Evolutionary conservation across 805 yeast species (phyloP), one percentile per base, ranked within the genome.

Genomic region (Yarrowia keelungensis): DNA sequence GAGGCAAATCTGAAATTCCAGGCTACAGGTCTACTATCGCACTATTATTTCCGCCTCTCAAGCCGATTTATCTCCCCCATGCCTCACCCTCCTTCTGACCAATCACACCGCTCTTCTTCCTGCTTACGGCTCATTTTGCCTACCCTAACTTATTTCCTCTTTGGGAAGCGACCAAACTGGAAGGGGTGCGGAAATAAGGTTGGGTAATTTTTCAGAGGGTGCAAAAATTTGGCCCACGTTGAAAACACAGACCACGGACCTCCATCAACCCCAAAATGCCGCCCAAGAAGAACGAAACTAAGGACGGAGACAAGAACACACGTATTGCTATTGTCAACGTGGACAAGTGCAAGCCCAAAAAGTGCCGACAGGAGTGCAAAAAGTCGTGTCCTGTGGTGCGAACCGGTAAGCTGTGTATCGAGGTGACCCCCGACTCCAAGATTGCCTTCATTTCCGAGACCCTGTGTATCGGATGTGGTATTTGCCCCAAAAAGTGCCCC

Each of bases 401-500:
- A 79, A 94, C 99, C 1, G 99, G 99, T 70, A 95, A 93, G 79
- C 85, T 93, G 71, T 95, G 99, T 88, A 95, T 95, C 76, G 99
- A 95, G 80, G 99, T 95, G 59, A 81, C 91, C 0, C 97, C 98
- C 71, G 85, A 88, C 22, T 87, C 90, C 71, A 95, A 95, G 77
- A 91, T 95, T 76, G 97, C 98, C 15, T 95, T 93, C 79, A 91
- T 95, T 70, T 91, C 97, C 16, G 99, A 95, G 79, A 91, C 83
- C 47, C 83, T 95, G 77, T 95, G 99, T 73, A 94, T 95, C 75
- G 99, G 99, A 79, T 95, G 99, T 85, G 99, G 99, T 92, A 95
- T 95, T 75, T 95, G 99, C 86, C 97, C 93, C 67, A 95, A 95
- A 81, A 95, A 92, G 79, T 95, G 99, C 81, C 99, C 99, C 39